Evolutionary conservation across 2,329 filamentous ascomycete species (phyloP), one percentile per base, ranked within the genome.

Genomic region (Biscogniauxia sp.): DNA sequence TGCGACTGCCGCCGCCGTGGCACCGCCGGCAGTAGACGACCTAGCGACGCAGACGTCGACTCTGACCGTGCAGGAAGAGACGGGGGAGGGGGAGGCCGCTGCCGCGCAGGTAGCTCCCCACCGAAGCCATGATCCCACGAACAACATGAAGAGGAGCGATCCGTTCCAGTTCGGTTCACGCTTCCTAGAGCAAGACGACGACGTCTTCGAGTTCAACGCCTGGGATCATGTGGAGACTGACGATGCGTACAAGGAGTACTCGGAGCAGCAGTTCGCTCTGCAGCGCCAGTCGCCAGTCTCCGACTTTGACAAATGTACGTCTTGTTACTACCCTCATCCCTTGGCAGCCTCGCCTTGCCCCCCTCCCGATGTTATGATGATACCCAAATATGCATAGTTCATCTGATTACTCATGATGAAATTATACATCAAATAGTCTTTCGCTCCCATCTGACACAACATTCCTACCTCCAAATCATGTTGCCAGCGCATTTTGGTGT

Each of bases 151-250:
- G 80, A 86, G 92, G 70, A 91, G 80, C 73, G 93, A 97, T 73
- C 95, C 95, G 19, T 99, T 98, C 77, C 90, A 96, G 77, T 99
- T 99, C 76, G 95, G 95, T 63, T 95, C 91, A 54, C 91, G 94
- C 61, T 91, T 85, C 71, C 86, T 99, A 56, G 87, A 90, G 70
- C 84, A 94, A 75, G 86, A 88, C 72, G 93, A 97, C 78, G 84
- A 98, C 74, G 91, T 96, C 71, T 99, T 94, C 78, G 90, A 96
- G 75, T 97, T 95, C 85, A 99, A 99, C 76, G 95, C 95, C 45
- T 99, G 95, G 95, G 95, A 99, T 75, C 94, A 99, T 75, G 95
- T 98, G 73, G 89, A 94, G 77, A 93, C 93, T 74, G 94, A 98
- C 78, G 87, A 92, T 69, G 84, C 88, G 50, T 98, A 97, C 82